Base-by-base conservation (phyloP, 2,329 filamentous ascomycete species). In the Xylaria sp. region DNA sequence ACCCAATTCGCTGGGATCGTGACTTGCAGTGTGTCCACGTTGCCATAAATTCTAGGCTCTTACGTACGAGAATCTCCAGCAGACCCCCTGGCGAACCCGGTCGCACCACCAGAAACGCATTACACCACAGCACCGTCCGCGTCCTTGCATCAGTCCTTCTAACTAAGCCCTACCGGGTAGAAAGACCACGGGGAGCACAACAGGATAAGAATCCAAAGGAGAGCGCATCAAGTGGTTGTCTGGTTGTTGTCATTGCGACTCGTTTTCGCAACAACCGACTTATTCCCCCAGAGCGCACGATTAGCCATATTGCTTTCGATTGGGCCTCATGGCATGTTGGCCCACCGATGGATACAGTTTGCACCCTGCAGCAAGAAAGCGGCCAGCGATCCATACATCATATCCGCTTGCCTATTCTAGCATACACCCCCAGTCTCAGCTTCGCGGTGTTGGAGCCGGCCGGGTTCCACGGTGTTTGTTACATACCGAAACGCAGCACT, bases 1-100 rank as follows among this genome's bases (percentile, higher is more conserved):
- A 63, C 64, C 73, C 75, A 74, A 72, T 74, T 73, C 67, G 71
- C 71, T 70, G 73, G 73, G 65, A 69, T 69, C 70, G 64, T 71
- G 69, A 67, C 65, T 69, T 70, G 71, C 71, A 68, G 63, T 66
- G 33, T 66, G 66, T 49, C 68, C 67, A 70, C 65, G 64, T 64
- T 68, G 58, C 40, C 67, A 68, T 13, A 59, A 59, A 64, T 54
- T 13, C 53, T 31, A 40, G 63, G 70, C 67, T 74, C 59, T 76
- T 77, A 77, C 75, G 75, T 77, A 77, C 74, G 26, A 74, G 66
- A 75, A 75, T 73, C 68, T 56, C 65, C 59, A 15, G 23, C n/a
- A 26, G 26, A 42, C 33, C 65, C 65, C 67, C 64, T 64, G 51
- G 23, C 40, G 57, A 60, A 54, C 64, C 48, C 38, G 31, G 57